These are phyloP conservation scores for Pholiota conissans DNA, from an alignment of 768 basidiomycete species.

Conservation along the genomic window DNA sequence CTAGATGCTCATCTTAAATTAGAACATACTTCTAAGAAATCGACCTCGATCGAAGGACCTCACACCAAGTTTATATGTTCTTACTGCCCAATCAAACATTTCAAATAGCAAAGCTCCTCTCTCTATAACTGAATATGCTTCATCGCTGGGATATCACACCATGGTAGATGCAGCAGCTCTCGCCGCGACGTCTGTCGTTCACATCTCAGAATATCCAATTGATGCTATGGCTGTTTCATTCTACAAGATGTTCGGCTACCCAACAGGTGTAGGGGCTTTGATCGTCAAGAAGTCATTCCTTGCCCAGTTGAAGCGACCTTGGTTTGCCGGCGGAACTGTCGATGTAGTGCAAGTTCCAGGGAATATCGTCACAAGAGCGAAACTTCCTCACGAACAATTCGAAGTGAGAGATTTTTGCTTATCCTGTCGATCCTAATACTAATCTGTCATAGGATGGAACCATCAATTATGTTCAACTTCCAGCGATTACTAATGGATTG, in stretches of 20 bases:
- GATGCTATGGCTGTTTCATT: slow-evolving; percentile 85
- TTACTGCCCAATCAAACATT: slow-evolving; percentile 83
- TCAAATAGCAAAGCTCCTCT: slow-evolving; percentile 73
- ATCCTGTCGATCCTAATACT: slow-evolving; percentile 6
- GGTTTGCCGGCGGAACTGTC: slow-evolving; percentile 86
- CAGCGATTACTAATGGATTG: slow-evolving; percentile 78
- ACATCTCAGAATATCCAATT: slow-evolving; percentile 63
- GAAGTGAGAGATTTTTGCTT: slow-evolving; percentile 50
- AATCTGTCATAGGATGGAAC: slow-evolving; percentile 66
- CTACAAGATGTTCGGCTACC: slow-evolving; percentile 91
- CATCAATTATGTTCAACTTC: slow-evolving; percentile 76
- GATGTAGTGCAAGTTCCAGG: slow-evolving; percentile 85
- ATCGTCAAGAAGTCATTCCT: slow-evolving; percentile 73
- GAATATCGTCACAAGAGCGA: slow-evolving; percentile 57
- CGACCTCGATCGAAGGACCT: slow-evolving; percentile 43
- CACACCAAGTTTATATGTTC: slow-evolving; percentile 63
- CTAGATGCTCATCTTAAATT: slow-evolving; percentile 14
- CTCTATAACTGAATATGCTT: slow-evolving; percentile 62
- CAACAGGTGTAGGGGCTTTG: slow-evolving; percentile 81
- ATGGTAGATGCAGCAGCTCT: slow-evolving; percentile 84
- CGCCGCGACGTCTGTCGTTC: slow-evolving; percentile 69
- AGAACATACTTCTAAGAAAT: slow-evolving; percentile 58
- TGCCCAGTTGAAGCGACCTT: slow-evolving; percentile 60
- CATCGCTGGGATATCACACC: slow-evolving; percentile 68
- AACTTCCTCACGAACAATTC: slow-evolving; percentile 68